Base-by-base conservation (phyloP, 805 yeast genomes). In the Spathaspora passalidarum region DNA sequence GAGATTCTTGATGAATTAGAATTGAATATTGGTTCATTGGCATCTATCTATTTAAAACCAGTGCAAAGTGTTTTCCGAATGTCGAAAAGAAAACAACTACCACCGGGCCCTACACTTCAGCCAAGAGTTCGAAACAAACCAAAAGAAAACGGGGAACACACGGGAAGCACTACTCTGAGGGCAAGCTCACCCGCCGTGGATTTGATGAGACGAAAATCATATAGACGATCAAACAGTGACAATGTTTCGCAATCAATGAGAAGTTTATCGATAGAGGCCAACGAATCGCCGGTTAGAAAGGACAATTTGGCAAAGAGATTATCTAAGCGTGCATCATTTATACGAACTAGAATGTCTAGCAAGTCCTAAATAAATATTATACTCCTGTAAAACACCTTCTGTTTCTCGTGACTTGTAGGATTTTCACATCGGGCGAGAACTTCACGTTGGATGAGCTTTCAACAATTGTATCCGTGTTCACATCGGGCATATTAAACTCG, bases 31-130 rank as follows among this genome's bases (percentile, higher is more conserved):
- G 97, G 97, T 1, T 72, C 90, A 0, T 66, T 92, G 44, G 91
- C 95, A 0, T 84, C 96, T 0, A 80, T 91, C 11, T 92, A 90
- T 58, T 68, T 91, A 55, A 86, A 89, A 54, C 96, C 96, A 0
- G 84, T 88, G 7, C 76, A 78, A n/a, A 86, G 80, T 55, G 89
- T 90, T 2, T 90, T 90, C 71, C 70, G 96, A 36, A 61, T 78
- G 26, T 74, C 86, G 2, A 83, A 78, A 50, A 64, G 75, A 1
- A 82, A 72, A 49, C 51, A 53, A 17, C 63, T 88, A 32, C 70
- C 79, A 0, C 52, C 59, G 6, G 81, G 86, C 18, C 73, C 76
- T 2, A 72, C 73, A 7, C 57, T 72, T 18, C 72, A 68, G 48
- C 52, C 49, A 19, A 53, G 42, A 26, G 23, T 7, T 20, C 18